A percentile compares a stretch with the other conserved stretches of the same genome.
Evolutionary conservation across 371 early-diverging fungal genomes (phyloP).

Genomic region (Mucor velutinosus): DNA sequence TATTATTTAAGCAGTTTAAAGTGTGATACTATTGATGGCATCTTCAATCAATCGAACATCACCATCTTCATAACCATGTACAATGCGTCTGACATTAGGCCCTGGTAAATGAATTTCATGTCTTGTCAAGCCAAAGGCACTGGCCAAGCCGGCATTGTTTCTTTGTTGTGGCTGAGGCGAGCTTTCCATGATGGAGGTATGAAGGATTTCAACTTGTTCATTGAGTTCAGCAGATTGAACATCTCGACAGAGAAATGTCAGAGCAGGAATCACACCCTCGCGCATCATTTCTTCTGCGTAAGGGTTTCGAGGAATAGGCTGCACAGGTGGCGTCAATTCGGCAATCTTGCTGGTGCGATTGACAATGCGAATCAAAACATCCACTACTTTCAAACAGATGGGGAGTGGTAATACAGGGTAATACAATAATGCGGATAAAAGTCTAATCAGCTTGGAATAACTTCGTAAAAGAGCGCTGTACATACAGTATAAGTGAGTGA

Average conservation of each 20-base stretch:
- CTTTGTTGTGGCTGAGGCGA: not conserved
- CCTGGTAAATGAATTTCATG: conserved; percentile 2
- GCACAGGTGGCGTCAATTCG: conserved; percentile 13
- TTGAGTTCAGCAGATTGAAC: not conserved
- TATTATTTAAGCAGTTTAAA: not conserved
- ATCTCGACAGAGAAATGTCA: conserved; percentile 3
- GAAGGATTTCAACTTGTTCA: conserved; percentile 9
- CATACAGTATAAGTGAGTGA: not conserved
- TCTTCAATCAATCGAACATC: conserved; percentile 46
- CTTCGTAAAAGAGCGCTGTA: conserved; percentile 14
- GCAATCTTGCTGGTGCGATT: conserved; percentile 17
- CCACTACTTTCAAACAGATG: conserved; percentile 12
- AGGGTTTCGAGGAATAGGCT: conserved; percentile 2
- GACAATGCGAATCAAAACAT: conserved; percentile 11
- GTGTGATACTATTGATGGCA: conserved; percentile 27
- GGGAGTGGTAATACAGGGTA: not conserved
- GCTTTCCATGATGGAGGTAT: not conserved
- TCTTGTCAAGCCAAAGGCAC: conserved; percentile 13
- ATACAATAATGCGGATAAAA: conserved; percentile 6
- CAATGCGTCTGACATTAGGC: conserved; percentile 22
- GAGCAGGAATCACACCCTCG: conserved; percentile 15
- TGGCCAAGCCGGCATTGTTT: not conserved
- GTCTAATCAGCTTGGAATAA: not conserved
- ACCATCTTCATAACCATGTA: conserved; percentile 47
- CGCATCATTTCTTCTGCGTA: conserved; percentile 21